These are phyloP conservation scores for Spergularia azorica DNA, from an alignment of 179 eudicot genomes.

Conservation along the genomic window DNA sequence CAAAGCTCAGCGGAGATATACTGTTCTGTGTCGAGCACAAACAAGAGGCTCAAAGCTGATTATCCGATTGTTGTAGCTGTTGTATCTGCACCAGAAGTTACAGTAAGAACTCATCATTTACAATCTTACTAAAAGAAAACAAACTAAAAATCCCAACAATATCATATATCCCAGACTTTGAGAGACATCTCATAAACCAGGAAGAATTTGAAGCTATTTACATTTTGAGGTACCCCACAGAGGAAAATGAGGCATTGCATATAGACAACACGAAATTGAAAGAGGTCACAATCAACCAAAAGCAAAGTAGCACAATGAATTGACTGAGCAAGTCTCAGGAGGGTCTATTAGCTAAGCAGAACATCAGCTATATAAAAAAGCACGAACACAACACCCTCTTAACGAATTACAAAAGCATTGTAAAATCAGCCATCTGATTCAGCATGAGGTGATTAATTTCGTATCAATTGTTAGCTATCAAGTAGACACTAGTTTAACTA, in stretches of 20 bases:
- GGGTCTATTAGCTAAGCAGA: conserved; percentile 5
- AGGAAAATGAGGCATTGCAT: not conserved
- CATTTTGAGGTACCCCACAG: not conserved
- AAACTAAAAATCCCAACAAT: not conserved
- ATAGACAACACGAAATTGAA: not conserved
- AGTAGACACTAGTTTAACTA: too few species aligned
- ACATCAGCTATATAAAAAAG: not conserved
- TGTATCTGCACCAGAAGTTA: conserved; percentile 26
- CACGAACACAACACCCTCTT: not conserved
- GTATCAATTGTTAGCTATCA: too few species aligned
- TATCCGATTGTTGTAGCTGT: not conserved
- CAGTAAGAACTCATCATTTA: not conserved
- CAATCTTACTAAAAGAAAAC: not conserved
- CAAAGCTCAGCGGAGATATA: not conserved
- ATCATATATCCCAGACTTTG: not conserved
- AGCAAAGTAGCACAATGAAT: not conserved
- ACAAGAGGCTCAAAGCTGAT: not conserved
- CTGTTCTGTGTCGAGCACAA: not conserved
- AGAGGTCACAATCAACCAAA: too few species aligned
- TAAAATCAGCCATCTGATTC: not conserved
- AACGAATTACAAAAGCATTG: not conserved
- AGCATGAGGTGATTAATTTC: not conserved
- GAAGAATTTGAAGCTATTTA: not conserved
- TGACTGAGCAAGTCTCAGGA: not conserved
- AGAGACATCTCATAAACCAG: not conserved